Base-by-base conservation (phyloP, 495 filamentous ascomycete genomes). In the Hypoxylon intermedium region DNA sequence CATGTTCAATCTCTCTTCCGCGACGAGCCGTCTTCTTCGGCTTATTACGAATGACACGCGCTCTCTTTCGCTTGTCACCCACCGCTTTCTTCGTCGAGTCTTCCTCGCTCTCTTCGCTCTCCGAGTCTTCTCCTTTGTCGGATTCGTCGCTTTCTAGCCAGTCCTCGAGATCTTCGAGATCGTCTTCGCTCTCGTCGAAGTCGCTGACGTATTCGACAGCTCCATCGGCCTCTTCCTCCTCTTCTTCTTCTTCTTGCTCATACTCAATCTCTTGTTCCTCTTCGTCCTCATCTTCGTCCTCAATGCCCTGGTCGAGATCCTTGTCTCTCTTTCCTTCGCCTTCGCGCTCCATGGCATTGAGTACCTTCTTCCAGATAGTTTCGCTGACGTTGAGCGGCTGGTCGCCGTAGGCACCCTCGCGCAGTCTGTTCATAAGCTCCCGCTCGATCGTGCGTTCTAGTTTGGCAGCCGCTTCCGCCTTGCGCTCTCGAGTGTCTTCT, bases 341-440 rank as follows among this genome's bases (percentile, higher is more conserved):
- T 63, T 86, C 84, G 53, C 87, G 82, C 82, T 98, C 95, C 71
- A 98, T 77, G 1, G 92, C 93, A 38, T 87, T 86, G 41, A 98
- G 82, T 20, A 98, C 95, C 83, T 91, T 94, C 87, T 97, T 96
- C 94, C 94, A 98, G 59, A 98, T 92, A 11, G 79, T 80, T 73
- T 95, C 90, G 70, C 94, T 92, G 12, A 94, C 91, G 77, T 98
- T 98, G 55, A 98, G 74, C 34, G 95, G 94, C 70, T 89, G 83
- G 69, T 97, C 92, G 36, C 94, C 95, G 79, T 98, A 98, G 0
- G 93, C 93, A 33, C 94, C 94, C 72, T 90, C 92, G 56, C 91
- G 79, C 74, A 98, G 75, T 53, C 95, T 77, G 74, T 98, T 93
- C 67, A 98, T 89, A 63, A 98, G 79, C 74, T 98, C 94, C 46